These are phyloP conservation scores for Myriosclerotinia duriaeana DNA, from an alignment of 2,329 filamentous ascomycete genomes.

Conservation along the genomic window DNA sequence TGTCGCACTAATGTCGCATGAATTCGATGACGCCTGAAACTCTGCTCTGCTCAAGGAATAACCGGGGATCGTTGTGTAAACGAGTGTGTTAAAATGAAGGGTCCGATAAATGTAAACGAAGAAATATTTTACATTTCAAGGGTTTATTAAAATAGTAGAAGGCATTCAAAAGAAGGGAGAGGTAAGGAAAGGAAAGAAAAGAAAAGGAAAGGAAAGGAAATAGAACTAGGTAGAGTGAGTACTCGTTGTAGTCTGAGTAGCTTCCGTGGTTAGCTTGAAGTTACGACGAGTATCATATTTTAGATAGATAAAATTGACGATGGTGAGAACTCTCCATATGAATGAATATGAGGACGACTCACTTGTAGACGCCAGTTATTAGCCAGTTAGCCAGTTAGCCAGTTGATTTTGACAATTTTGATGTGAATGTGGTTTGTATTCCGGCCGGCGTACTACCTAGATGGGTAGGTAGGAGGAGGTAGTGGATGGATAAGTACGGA, in stretches of 20 bases:
- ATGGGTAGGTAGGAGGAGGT: too few relatives aligned
- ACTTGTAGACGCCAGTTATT: neutral
- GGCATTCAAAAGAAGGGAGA: neutral
- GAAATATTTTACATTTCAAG: constrained; percentile 32
- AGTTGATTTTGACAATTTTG: neutral
- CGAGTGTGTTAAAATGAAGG: constrained; percentile 30
- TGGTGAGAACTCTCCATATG: too few relatives aligned
- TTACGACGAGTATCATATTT: neutral
- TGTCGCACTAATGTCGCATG: constrained; percentile 34
- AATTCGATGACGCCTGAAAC: constrained; percentile 38
- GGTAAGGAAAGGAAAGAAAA: neutral
- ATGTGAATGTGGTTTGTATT: neutral
- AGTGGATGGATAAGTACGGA: neutral
- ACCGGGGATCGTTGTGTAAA: constrained; percentile 33
- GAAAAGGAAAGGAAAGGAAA: neutral
- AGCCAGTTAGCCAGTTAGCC: neutral
- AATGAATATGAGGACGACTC: neutral
- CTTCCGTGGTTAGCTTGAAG: neutral
- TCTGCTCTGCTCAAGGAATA: constrained; percentile 32
- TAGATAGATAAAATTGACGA: too few relatives aligned
- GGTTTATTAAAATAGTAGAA: neutral
- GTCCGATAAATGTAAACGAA: neutral
- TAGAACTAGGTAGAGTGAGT: neutral
- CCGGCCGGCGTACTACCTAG: neutral
- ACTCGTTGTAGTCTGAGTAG: too few relatives aligned